Evolutionary conservation across 257 asterid genomes (phyloP), one percentile per base, ranked within the genome.

Genomic region (Gentiana dahurica): DNA sequence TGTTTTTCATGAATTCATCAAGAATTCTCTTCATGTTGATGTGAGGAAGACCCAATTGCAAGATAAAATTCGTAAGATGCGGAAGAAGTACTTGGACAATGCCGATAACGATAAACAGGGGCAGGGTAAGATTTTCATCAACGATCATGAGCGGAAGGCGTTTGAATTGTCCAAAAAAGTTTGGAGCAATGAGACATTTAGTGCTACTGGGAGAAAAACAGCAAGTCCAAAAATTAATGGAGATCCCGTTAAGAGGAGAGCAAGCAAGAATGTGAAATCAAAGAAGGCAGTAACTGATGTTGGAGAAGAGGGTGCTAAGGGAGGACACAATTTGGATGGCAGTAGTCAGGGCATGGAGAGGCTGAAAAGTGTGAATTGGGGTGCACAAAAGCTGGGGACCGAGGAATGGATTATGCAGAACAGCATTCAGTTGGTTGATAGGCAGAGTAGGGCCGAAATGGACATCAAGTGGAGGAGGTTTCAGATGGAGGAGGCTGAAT

Each of bases 51-150:
- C 62, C n/a, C 96, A 87, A 56, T 36, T 87, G 73, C 83, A 64
- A 59, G 73, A 73, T 24, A 84, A 87, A 65, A 77, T 87, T 4
- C 63, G 79, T 65, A 78, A 79, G 73, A 49, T 82, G 64, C 78
- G 46, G 71, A 77, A 58, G 68, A 84, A 78, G 67, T 82, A 73
- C 9, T 66, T 5, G 41, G 77, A 79, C 63, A 79, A 75, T 33
- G 74, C 68, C 5, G 57, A 53, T 24, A 78, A 62, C 51, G 80
- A 54, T 68, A 76, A 66, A 56, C 75, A 57, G 12, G 89, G 75
- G 2, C 76, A 79, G 33, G 73, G 68, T 6, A 64, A 59, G 62
- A 47, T 44, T 4, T 65, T 71, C 5, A 9, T 77, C 3, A 79
- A 81, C 50, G 54, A 75, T 6, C 88, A 84, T 32, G 94, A 82